A percentile compares a stretch with the other conserved stretches of the same genome.
phyloP scores from a whole-genome alignment of 768 basidiomycete genomes.

The Auricularia sp. region DNA sequence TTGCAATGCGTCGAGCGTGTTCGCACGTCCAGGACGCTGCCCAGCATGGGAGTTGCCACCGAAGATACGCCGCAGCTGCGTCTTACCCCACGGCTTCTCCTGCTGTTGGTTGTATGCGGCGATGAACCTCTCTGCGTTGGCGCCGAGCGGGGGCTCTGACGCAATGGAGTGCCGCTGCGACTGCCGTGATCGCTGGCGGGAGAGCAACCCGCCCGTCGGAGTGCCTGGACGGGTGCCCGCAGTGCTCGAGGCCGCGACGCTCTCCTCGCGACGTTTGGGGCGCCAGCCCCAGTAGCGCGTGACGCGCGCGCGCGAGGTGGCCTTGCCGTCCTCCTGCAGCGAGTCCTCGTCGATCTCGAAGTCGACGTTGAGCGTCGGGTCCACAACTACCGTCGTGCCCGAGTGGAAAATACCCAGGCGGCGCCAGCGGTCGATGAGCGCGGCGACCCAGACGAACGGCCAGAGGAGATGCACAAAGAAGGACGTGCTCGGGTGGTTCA shows the following conservation, averaged over 20 bases:
- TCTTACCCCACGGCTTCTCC: background rate
- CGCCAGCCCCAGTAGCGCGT: slow-evolving; percentile 1
- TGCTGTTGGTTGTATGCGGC: background rate
- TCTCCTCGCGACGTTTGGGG: background rate
- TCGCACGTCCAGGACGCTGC: background rate
- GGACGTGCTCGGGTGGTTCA: background rate
- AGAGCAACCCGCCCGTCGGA: background rate
- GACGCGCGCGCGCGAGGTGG: background rate
- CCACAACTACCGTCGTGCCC: background rate
- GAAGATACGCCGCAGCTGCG: background rate
- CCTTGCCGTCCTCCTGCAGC: background rate
- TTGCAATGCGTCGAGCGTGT: background rate
- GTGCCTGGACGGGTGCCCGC: background rate
- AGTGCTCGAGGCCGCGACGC: background rate
- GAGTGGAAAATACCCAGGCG: background rate
- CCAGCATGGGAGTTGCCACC: background rate
- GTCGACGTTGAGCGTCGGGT: background rate
- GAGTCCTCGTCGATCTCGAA: background rate
- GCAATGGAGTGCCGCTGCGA: background rate
- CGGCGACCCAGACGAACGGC: background rate
- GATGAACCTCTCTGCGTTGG: background rate
- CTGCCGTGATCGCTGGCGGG: background rate
- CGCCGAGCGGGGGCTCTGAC: background rate
- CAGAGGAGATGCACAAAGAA: background rate
- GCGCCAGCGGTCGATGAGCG: background rate